A percentile compares a stretch with the other conserved stretches of the same genome.
These are phyloP conservation scores for Sporobolomyces pararoseus DNA, from an alignment of 768 basidiomycete species.

Conservation along the genomic window DNA sequence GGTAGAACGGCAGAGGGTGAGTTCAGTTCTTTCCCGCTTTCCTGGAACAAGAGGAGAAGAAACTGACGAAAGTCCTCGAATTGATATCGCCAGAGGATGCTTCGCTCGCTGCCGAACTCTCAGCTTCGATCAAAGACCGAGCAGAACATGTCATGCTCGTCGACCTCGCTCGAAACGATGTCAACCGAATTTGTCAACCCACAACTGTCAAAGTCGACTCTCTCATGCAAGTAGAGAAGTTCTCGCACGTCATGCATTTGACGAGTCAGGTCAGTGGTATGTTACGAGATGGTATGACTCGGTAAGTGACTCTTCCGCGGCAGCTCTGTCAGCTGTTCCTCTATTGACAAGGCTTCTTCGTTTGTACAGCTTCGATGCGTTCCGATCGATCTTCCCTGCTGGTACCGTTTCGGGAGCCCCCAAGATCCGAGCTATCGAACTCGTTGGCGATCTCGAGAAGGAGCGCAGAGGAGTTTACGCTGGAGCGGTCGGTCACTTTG, in stretches of 20 bases:
- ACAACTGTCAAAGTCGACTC: slow-evolving; percentile 93
- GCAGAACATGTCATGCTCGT: slow-evolving; percentile 99
- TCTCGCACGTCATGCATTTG: slow-evolving; percentile 95
- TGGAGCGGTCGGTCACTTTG: slow-evolving; percentile 95
- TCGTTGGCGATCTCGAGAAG: slow-evolving; percentile 77
- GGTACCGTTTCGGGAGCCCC: slow-evolving; percentile 98
- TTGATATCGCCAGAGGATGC: slow-evolving; percentile 98
- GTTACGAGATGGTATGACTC: slow-evolving; percentile 73
- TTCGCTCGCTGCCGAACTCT: slow-evolving; percentile 65
- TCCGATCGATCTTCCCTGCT: slow-evolving; percentile 97
- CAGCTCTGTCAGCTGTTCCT: not conserved
- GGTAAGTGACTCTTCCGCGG: no score
- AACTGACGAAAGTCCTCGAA: no score
- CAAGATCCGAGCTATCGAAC: slow-evolving; percentile 96
- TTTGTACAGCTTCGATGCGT: slow-evolving; percentile 90
- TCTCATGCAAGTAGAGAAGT: slow-evolving; percentile 87
- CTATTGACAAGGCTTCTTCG: no score
- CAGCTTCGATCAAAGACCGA: slow-evolving; percentile 85
- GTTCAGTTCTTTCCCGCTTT: slow-evolving; percentile 42
- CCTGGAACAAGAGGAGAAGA: not conserved
- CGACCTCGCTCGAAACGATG: slow-evolving; percentile 95
- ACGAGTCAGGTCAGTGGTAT: slow-evolving; percentile 90
- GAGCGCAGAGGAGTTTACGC: slow-evolving; percentile 92
- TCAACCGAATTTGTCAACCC: slow-evolving; percentile 93
- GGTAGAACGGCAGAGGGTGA: slow-evolving; percentile 80